These are phyloP conservation scores for Aechmea fasciata DNA, from an alignment of 176 grass and related monocot species.

Conservation along the genomic window DNA sequence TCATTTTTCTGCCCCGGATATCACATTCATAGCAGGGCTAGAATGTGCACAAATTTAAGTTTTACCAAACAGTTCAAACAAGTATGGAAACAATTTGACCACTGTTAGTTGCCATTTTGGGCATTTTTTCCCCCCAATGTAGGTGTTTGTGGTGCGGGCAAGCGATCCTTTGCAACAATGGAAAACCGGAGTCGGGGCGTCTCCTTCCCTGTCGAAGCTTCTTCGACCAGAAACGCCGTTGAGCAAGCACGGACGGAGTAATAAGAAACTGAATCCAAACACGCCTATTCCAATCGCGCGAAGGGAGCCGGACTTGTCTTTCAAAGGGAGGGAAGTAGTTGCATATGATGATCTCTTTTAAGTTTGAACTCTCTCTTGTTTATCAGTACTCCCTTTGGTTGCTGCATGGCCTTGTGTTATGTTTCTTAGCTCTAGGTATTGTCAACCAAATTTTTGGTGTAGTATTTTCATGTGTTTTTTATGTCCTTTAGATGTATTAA, in stretches of 20 bases:
- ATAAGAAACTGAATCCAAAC: conserved; percentile 25
- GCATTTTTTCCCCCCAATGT: conserved; percentile 1
- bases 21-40: too few species aligned
- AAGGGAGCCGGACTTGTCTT: conserved; percentile 21
- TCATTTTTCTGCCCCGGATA: too few species aligned
- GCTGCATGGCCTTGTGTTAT: too few species aligned
- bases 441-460: too few species aligned
- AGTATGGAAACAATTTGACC: too few species aligned
- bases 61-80: too few species aligned
- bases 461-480: too few species aligned
- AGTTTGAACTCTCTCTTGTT: not conserved
- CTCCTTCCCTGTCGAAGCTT: conserved; percentile 8
- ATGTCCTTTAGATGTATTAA: too few species aligned
- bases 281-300: conserved; percentile 12
- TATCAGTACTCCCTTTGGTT: not conserved
- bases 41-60: too few species aligned
- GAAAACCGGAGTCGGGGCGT: conserved; percentile 9
- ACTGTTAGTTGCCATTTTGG: not conserved
- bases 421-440: too few species aligned
- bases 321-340: conserved; percentile 52
- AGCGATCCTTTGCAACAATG: conserved; percentile 19
- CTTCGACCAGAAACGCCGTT: conserved; percentile 16
- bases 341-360: conserved; percentile 90
- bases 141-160: conserved; percentile 56
- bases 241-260: conserved; percentile 21